Evolutionary conservation across 176 grass and related monocot species (phyloP).

Genomic region (Triticum monococcum): DNA sequence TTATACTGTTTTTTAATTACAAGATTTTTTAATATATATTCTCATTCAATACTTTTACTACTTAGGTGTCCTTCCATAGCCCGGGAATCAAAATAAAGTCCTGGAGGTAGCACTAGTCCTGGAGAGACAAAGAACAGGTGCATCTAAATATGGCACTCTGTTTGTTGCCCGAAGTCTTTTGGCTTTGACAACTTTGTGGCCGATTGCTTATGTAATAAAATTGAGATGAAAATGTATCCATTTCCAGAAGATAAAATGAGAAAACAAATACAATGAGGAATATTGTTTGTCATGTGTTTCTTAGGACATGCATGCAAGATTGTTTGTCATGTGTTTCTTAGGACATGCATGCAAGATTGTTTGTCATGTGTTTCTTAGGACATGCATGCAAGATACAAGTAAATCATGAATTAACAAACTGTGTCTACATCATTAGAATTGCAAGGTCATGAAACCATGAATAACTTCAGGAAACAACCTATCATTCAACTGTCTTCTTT

Average conservation of each 20-base stretch:
- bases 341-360: too few relatives aligned
- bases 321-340: too few relatives aligned
- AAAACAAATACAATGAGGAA: neutral
- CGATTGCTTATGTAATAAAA: neutral
- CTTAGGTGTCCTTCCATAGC: neutral
- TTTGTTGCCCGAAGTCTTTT: neutral
- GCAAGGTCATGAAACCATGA: neutral
- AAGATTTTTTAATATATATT: neutral
- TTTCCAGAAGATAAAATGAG: neutral
- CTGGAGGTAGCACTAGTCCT: neutral
- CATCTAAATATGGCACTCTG: neutral
- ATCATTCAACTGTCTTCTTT: neutral
- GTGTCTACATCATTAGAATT: too few relatives aligned
- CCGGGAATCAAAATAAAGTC: neutral
- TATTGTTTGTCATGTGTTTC: too few relatives aligned
- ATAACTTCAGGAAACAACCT: neutral
- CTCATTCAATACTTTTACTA: conserved; percentile 5
- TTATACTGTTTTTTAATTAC: neutral
- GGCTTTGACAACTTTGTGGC: neutral
- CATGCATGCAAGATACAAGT: neutral
- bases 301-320: too few relatives aligned
- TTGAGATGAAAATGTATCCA: neutral
- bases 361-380: neutral
- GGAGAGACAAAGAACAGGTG: neutral
- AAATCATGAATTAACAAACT: neutral